Evolutionary conservation across 345 rosid genomes (phyloP).

Genomic region (Anacardium occidentale): DNA sequence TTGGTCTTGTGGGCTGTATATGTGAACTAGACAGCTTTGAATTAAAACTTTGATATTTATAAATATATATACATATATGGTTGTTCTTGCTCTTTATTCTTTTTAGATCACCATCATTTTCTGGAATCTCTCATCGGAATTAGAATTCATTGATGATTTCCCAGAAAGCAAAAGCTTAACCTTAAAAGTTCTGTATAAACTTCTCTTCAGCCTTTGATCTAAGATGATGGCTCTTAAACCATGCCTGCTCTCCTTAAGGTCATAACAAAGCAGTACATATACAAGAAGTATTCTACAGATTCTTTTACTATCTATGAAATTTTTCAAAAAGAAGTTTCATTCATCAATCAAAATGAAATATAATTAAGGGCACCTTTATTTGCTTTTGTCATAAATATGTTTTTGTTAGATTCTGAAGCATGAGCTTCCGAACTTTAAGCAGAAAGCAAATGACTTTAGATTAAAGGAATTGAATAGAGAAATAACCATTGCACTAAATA

Average conservation of each 20-base stretch:
- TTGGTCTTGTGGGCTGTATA: constrained; percentile 18
- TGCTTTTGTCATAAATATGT: background rate
- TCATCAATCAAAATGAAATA: too few species aligned
- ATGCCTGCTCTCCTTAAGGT: background rate
- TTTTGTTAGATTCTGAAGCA: too few species aligned
- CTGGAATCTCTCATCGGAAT: background rate
- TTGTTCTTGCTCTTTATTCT: background rate
- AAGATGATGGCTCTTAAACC: too few species aligned
- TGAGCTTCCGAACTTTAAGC: too few species aligned
- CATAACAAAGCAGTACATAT: too few species aligned
- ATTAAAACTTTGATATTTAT: constrained; percentile 12
- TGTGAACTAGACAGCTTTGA: constrained; percentile 21
- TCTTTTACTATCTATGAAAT: background rate
- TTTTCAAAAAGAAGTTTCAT: too few species aligned
- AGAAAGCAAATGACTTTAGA: too few species aligned
- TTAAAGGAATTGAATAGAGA: background rate
- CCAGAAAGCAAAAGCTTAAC: background rate
- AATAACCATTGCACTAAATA: too few species aligned
- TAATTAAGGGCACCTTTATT: too few species aligned
- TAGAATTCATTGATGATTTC: background rate
- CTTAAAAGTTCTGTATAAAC: background rate
- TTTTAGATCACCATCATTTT: background rate
- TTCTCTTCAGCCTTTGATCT: background rate
- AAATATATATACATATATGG: background rate
- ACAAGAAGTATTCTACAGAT: background rate